Base-by-base conservation (phyloP, 2,329 filamentous ascomycete species). In the Aspergillus ochraceoroseus region DNA sequence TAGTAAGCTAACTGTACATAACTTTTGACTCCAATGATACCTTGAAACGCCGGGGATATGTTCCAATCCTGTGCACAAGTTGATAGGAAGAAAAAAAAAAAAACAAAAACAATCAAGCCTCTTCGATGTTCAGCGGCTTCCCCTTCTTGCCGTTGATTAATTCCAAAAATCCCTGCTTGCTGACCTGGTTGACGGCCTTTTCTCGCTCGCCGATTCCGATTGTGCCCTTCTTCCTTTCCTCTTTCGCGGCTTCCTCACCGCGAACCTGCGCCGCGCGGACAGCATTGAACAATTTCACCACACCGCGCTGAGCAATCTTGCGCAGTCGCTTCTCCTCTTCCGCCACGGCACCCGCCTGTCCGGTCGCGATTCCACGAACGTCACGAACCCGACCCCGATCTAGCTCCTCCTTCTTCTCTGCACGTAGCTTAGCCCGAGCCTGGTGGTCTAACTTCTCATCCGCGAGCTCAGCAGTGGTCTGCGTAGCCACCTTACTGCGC, bases 201-300 rank as follows among this genome's bases (percentile, higher is more conserved):
- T 94, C 84, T 51, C 87, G 79, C 64, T 85, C 80, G 47, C 76
- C 77, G 57, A 87, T 80, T 1, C 90, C 90, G 20, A 95, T 76
- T 0, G 94, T 72, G 3, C 87, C 85, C 46, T 79, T 80, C 64
- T 78, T 77, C 33, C 80, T 76, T 51, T 79, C 77, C 63, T 73
- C 79, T 59, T 58, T 62, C 11, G 85, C 82, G 4, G 87, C 84
- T 65, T 90, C 82, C 44, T 83, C 78, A 2, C 84, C 89, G 65
- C 89, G 86, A 42, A 95, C 85, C 67, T 98, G 92, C 9, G 92
- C 89, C 14, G 87, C 87, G 30, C 90, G 76, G 20, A 98, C 88
- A 0, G 92, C 92, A 64, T 96, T 95, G 69, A 98, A 98, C 43
- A 98, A 73, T 72, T 90, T 94, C 15, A 96, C 83, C 27, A 98